Evolutionary conservation across 768 basidiomycete species (phyloP).

Genomic region (Amyloporia xantha): DNA sequence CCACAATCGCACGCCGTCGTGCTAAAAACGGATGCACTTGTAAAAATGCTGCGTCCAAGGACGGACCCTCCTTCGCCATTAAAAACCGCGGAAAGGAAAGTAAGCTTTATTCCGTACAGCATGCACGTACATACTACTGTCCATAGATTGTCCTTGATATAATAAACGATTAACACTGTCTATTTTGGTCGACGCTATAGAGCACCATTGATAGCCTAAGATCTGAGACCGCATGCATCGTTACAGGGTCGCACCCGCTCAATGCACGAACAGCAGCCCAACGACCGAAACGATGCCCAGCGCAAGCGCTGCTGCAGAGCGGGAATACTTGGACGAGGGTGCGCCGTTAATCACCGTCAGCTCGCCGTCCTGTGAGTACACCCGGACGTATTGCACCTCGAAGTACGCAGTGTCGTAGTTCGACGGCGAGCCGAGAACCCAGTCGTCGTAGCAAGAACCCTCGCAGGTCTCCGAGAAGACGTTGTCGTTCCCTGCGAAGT

Average conservation of each 20-base stretch:
- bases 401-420: constrained; percentile 66
- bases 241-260: neutral
- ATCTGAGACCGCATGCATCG: no score
- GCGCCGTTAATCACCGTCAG: neutral
- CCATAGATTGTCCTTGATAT: no score
- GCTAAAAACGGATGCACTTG: no score
- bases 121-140: no score
- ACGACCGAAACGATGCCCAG: neutral
- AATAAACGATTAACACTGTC: no score
- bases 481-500: constrained; percentile 40
- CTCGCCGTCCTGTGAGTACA: constrained; percentile 23
- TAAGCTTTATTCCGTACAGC: no score
- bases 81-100: no score
- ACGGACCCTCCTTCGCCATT: no score
- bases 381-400: constrained; percentile 42
- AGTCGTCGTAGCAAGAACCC: constrained; percentile 62
- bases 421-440: constrained; percentile 55
- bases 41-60: no score
- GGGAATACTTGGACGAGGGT: neutral
- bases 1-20: no score
- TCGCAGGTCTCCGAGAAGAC: constrained; percentile 57
- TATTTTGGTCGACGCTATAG: no score
- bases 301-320: neutral
- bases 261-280: neutral
- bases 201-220: no score